Percentiles rank a stretch among this genome's conserved stretches.
Conservation (phyloP, 2,329 filamentous ascomycete genomes). For the Calonectria hongkongensis region DNA sequence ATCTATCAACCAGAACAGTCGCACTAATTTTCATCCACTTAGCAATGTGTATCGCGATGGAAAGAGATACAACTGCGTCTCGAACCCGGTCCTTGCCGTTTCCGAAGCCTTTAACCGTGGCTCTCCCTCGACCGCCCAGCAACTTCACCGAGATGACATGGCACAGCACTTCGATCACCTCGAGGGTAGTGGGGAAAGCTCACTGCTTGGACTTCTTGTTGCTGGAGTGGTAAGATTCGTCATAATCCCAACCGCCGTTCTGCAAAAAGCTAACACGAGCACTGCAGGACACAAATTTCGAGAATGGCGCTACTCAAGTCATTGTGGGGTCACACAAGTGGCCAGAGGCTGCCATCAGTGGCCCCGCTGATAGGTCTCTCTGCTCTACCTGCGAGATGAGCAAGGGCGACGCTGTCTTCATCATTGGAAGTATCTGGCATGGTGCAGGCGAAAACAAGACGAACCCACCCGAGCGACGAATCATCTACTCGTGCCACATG, state of each 20-base stretch:
- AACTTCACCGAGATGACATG: slow-evolving; percentile 33
- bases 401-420: slow-evolving; percentile 24
- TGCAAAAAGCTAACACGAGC: no score
- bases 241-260: no score
- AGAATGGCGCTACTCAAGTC: slow-evolving; percentile 32
- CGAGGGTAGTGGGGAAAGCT: slow-evolving; percentile 33
- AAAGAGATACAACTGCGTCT: slow-evolving; percentile 25
- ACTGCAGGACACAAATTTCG: slow-evolving; percentile 16
- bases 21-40: neutral
- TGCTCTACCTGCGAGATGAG: slow-evolving; percentile 30
- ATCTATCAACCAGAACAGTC: neutral
- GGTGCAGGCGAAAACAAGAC: slow-evolving; percentile 29
- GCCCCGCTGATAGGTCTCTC: slow-evolving; percentile 19
- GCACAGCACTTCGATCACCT: slow-evolving; percentile 33
- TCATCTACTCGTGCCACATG: slow-evolving; percentile 34
- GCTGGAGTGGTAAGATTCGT: slow-evolving; percentile 3
- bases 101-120: slow-evolving; percentile 31
- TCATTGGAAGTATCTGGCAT: slow-evolving; percentile 35
- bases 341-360: slow-evolving; percentile 29
- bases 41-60: slow-evolving; percentile 19
- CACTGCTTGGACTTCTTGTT: slow-evolving; percentile 28
- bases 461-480: slow-evolving; percentile 1
- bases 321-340: slow-evolving; percentile 33
- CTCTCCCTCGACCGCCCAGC: slow-evolving; percentile 23
- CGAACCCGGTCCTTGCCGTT: slow-evolving; percentile 30